These are phyloP conservation scores for Wickerhamiella qilinensis DNA, from an alignment of 805 yeast genomes.

Conservation along the genomic window DNA sequence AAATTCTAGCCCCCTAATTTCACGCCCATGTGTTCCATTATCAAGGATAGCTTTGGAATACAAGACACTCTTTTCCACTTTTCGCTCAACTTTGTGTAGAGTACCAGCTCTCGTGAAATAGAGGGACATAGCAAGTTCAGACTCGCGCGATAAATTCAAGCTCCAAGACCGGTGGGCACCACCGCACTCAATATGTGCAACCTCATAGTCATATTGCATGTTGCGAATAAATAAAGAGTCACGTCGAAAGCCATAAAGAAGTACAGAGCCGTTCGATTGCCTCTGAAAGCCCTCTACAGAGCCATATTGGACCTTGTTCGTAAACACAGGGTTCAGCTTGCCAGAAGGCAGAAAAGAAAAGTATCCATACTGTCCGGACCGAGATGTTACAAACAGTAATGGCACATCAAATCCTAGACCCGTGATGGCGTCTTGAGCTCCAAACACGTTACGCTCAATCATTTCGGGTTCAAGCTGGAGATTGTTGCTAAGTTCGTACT, in stretches of 20 bases:
- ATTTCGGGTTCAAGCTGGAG: not conserved
- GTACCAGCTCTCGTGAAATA: slow-evolving; percentile 30
- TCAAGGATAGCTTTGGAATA: slow-evolving; percentile 21
- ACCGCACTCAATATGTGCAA: slow-evolving; percentile 63
- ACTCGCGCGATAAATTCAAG: slow-evolving; percentile 19
- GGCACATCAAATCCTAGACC: slow-evolving; percentile 5
- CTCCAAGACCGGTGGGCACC: slow-evolving; percentile 85
- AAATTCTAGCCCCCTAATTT: slow-evolving; percentile 60
- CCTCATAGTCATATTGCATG: slow-evolving; percentile 57
- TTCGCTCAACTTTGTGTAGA: not conserved
- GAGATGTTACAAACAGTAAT: slow-evolving; percentile 10
- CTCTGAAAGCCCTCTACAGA: slow-evolving; percentile 56
- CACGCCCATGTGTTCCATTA: slow-evolving; percentile 81
- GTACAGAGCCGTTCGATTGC: slow-evolving; percentile 28
- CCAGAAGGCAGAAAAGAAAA: too few relatives aligned
- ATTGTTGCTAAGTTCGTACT: slow-evolving; percentile 28
- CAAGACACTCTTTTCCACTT: slow-evolving; percentile 9
- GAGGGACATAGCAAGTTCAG: slow-evolving; percentile 33
- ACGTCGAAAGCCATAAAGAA: slow-evolving; percentile 71
- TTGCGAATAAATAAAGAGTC: slow-evolving; percentile 67
- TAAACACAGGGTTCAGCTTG: slow-evolving; percentile 13
- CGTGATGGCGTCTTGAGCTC: slow-evolving; percentile 17
- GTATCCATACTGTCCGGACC: slow-evolving; percentile 15
- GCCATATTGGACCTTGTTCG: slow-evolving; percentile 57
- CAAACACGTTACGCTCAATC: slow-evolving; percentile 1